Evolutionary conservation across 257 asterid species (phyloP).

Genomic region (Nicotiana sylvestris): DNA sequence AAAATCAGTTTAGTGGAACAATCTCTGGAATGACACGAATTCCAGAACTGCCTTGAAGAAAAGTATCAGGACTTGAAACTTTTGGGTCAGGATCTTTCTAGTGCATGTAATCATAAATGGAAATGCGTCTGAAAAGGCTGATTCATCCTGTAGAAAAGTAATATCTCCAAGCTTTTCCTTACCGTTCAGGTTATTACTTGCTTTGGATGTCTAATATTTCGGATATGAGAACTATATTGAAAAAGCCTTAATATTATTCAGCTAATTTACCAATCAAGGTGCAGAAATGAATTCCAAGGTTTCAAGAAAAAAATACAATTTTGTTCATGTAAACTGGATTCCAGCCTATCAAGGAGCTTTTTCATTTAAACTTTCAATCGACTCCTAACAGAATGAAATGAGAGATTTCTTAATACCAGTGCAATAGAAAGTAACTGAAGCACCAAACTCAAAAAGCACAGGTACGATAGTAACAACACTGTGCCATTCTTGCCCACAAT

Average conservation of each 20-base stretch:
- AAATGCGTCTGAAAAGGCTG: not conserved
- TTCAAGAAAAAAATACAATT: not conserved
- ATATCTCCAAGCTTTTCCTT: not conserved
- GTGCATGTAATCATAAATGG: not conserved
- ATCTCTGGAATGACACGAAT: not conserved
- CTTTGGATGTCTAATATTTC: not conserved
- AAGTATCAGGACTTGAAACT: not conserved
- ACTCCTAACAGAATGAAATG: not conserved
- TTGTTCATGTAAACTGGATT: not conserved
- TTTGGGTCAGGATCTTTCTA: not conserved
- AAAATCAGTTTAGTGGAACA: not conserved
- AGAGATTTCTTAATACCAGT: not conserved
- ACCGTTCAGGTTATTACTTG: not conserved
- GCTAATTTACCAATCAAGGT: constrained; percentile 2
- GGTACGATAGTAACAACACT: not conserved
- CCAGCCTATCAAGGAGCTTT: not conserved
- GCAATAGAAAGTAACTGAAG: not conserved
- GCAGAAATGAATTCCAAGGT: not conserved
- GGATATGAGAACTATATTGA: not conserved
- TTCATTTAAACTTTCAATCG: not conserved
- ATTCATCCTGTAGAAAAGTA: not conserved
- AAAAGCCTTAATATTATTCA: not conserved
- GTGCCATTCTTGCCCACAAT: not conserved
- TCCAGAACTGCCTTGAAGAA: not conserved
- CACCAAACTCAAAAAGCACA: not conserved